phyloP scores from a whole-genome alignment of 768 basidiomycete genomes.

The Psilocybe azurescens region DNA sequence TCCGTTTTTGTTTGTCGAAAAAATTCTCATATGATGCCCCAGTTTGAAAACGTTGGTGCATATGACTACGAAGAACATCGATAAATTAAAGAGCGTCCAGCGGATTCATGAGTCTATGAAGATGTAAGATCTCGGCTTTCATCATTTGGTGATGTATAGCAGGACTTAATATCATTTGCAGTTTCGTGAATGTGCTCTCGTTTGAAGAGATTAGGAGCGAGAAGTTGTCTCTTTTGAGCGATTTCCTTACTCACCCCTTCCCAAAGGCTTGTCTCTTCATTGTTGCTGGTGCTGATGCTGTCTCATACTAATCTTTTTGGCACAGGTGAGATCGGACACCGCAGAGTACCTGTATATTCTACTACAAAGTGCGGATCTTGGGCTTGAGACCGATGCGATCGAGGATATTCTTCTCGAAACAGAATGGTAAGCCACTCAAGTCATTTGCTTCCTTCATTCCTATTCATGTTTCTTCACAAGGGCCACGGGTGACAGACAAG shows the following conservation, averaged over 20 bases:
- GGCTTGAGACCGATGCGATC: constrained; percentile 63
- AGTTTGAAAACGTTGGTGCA: constrained; percentile 62
- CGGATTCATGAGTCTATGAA: constrained; percentile 84
- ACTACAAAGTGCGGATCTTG: constrained; percentile 73
- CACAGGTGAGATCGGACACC: constrained; percentile 77
- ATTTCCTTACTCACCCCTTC: constrained; percentile 80
- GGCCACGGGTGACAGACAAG: constrained; percentile 48
- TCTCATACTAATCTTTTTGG: neutral
- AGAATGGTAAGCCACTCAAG: constrained; percentile 64
- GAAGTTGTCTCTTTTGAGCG: constrained; percentile 49
- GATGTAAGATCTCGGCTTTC: constrained; percentile 52
- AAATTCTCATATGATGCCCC: constrained; percentile 13
- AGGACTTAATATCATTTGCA: constrained; percentile 33
- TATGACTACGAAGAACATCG: constrained; percentile 65
- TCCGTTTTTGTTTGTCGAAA: constrained; percentile 36
- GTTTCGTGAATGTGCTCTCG: constrained; percentile 68
- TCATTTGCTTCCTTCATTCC: neutral
- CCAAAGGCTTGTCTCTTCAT: constrained; percentile 63
- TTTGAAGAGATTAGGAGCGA: constrained; percentile 50
- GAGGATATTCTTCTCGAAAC: constrained; percentile 81
- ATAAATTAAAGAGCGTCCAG: constrained; percentile 81
- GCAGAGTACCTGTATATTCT: constrained; percentile 85
- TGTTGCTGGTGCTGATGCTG: constrained; percentile 4
- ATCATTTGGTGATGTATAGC: neutral
- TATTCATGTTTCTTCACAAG: constrained; percentile 35